Conservation (phyloP, 257 asterid genomes). For the Jacaranda copaia region DNA sequence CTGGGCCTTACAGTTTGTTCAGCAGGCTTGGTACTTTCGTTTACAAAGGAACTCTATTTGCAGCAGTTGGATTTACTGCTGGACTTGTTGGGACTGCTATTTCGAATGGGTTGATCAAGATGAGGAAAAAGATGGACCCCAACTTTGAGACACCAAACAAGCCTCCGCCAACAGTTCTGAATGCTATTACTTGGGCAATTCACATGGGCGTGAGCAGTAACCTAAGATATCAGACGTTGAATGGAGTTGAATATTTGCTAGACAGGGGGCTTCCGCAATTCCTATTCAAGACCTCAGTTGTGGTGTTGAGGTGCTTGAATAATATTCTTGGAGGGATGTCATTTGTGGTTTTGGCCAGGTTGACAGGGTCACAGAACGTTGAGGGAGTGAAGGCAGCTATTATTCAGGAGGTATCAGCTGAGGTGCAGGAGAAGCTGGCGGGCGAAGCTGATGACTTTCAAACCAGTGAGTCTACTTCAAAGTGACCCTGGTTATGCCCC, state of each 20-base stretch:
- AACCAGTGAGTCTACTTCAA: not conserved
- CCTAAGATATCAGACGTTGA: not conserved
- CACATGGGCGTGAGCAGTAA: not conserved
- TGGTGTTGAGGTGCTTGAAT: not conserved
- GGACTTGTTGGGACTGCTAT: not conserved
- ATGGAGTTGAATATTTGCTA: not conserved
- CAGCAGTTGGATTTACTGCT: not conserved
- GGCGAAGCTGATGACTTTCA: not conserved
- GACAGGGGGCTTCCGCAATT: not conserved
- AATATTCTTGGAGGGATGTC: slow-evolving; percentile 1
- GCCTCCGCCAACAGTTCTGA: not conserved
- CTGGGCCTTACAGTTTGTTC: not conserved
- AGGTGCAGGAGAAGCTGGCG: not conserved
- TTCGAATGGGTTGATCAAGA: slow-evolving; percentile 1
- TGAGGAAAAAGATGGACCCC: slow-evolving; percentile 4
- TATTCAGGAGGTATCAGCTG: not conserved
- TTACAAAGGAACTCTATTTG: not conserved
- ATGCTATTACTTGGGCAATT: slow-evolving; percentile 1
- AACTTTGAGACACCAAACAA: not conserved
- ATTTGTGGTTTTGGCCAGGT: not conserved
- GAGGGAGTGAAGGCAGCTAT: not conserved
- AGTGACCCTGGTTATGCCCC: not conserved
- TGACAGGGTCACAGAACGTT: not conserved
- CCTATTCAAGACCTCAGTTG: not conserved
- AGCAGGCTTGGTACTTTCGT: not conserved